phyloP scores from a whole-genome alignment of 192 early-diverging fungal genomes.

The Podila epicladia region DNA sequence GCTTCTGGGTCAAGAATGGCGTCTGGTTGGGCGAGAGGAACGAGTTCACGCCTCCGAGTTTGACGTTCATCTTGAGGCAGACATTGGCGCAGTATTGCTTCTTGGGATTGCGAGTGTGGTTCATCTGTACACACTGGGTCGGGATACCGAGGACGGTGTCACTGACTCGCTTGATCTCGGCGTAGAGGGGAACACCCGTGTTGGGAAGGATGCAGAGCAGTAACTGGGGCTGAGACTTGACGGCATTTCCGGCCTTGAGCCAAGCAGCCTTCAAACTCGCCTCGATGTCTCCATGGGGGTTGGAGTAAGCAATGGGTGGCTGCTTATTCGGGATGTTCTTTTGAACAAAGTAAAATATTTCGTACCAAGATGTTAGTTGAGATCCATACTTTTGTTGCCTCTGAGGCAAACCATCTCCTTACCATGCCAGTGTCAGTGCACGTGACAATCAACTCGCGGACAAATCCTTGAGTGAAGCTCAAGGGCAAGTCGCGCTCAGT shows the following conservation, averaged over 20 bases:
- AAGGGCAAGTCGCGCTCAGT: slow-evolving; percentile 60
- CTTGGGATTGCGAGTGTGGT: slow-evolving; percentile 78
- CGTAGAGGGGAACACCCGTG: slow-evolving; percentile 84
- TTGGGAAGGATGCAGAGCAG: slow-evolving; percentile 85
- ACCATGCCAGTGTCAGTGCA: slow-evolving; percentile 80
- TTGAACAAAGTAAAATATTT: background rate
- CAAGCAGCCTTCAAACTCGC: slow-evolving; percentile 75
- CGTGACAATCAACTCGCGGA: slow-evolving; percentile 77
- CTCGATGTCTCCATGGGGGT: slow-evolving; percentile 73
- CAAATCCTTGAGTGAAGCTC: slow-evolving; percentile 71
- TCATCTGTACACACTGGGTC: slow-evolving; percentile 92
- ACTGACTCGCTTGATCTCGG: slow-evolving; percentile 85
- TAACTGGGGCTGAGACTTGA: slow-evolving; percentile 77
- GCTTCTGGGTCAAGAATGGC: slow-evolving; percentile 73
- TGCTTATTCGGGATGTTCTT: slow-evolving; percentile 54
- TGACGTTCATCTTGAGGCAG: slow-evolving; percentile 93
- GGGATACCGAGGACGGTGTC: slow-evolving; percentile 91
- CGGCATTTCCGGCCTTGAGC: slow-evolving; percentile 71
- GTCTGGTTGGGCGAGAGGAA: slow-evolving; percentile 68
- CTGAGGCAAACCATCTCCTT: background rate
- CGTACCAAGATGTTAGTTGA: background rate
- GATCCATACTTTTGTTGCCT: too few relatives aligned
- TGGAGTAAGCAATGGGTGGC: slow-evolving; percentile 58
- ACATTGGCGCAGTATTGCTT: slow-evolving; percentile 96
- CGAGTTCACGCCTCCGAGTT: slow-evolving; percentile 91